Percentiles rank a stretch among this genome's conserved stretches.
Conservation (phyloP, 2,329 filamentous ascomycete species). For the Orbilia brochopaga region DNA sequence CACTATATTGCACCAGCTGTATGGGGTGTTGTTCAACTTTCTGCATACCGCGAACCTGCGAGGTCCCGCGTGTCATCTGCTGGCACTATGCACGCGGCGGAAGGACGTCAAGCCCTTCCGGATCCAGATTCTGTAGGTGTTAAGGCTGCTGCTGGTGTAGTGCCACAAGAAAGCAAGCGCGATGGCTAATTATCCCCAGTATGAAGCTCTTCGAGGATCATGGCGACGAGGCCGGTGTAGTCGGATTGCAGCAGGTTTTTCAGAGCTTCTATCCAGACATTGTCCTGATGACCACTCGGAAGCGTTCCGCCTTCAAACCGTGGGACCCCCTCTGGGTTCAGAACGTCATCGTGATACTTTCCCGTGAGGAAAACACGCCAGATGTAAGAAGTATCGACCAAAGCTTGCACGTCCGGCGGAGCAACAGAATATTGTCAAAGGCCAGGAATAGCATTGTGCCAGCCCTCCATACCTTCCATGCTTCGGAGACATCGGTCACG, state of each 20-base stretch:
- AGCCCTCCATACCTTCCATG: slow-evolving; percentile 72
- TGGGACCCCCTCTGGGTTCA: slow-evolving; percentile 44
- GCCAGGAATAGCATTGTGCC: slow-evolving; percentile 67
- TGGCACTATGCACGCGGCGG: slow-evolving; percentile 78
- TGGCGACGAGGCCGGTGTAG: slow-evolving; percentile 75
- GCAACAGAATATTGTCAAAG: slow-evolving; percentile 57
- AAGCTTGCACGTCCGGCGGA: slow-evolving; percentile 14
- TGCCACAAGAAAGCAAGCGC: neutral
- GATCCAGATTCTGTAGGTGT: slow-evolving; percentile 73
- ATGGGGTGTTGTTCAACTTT: slow-evolving; percentile 78
- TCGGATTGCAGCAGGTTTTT: slow-evolving; percentile 78
- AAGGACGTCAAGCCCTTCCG: slow-evolving; percentile 84
- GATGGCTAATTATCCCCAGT: slow-evolving; percentile 58
- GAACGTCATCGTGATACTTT: slow-evolving; percentile 26
- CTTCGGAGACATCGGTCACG: slow-evolving; percentile 65
- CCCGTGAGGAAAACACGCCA: slow-evolving; percentile 16
- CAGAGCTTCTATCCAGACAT: slow-evolving; percentile 92
- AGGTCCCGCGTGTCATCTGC: slow-evolving; percentile 73
- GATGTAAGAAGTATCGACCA: slow-evolving; percentile 8
- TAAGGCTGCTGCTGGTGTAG: neutral
- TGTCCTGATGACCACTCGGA: slow-evolving; percentile 66
- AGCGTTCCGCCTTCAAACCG: slow-evolving; percentile 32
- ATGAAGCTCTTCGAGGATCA: slow-evolving; percentile 61
- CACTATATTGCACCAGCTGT: slow-evolving; percentile 70
- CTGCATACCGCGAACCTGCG: slow-evolving; percentile 78